A percentile compares a stretch with the other conserved stretches of the same genome.
Conservation (phyloP, 768 basidiomycete genomes). For the Russula compacta region DNA sequence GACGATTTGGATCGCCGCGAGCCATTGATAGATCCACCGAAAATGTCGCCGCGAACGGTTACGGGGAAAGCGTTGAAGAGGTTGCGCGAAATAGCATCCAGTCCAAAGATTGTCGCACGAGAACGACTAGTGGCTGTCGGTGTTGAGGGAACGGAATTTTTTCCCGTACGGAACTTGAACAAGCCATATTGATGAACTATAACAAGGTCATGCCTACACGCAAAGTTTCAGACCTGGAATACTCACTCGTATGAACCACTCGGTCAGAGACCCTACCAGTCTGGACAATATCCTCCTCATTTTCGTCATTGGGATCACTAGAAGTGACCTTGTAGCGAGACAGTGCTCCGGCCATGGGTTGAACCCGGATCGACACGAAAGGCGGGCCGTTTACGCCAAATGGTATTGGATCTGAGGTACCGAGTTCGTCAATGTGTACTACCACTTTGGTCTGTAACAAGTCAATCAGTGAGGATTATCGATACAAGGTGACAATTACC, state of each 20-base stretch:
- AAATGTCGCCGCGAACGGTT: slow-evolving; percentile 63
- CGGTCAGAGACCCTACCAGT: slow-evolving; percentile 63
- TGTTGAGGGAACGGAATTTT: slow-evolving; percentile 72
- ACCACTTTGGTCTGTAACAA: slow-evolving; percentile 72
- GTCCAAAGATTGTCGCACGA: slow-evolving; percentile 73
- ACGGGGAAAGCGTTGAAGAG: slow-evolving; percentile 69
- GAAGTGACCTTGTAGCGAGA: slow-evolving; percentile 73
- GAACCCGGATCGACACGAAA: slow-evolving; percentile 70
- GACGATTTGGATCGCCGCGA: slow-evolving; percentile 63
- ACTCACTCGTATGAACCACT: slow-evolving; percentile 75
- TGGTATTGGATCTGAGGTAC: slow-evolving; percentile 67
- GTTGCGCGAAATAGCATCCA: slow-evolving; percentile 86
- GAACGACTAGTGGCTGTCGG: slow-evolving; percentile 70
- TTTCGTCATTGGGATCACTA: slow-evolving; percentile 62
- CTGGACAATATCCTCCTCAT: slow-evolving; percentile 77
- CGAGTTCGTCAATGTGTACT: slow-evolving; percentile 73
- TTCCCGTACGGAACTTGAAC: slow-evolving; percentile 78
- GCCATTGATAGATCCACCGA: slow-evolving; percentile 61
- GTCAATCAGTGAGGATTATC: background rate
- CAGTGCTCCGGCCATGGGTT: slow-evolving; percentile 76
- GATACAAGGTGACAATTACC: slow-evolving; percentile 34
- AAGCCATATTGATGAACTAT: slow-evolving; percentile 82
- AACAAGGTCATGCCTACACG: slow-evolving; percentile 9
- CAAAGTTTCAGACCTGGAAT: background rate
- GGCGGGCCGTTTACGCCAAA: slow-evolving; percentile 64